Percentiles rank a stretch among this genome's conserved stretches.
Evolutionary conservation across 2,329 filamentous ascomycete genomes (phyloP).

Genomic region (Cladosporium sp.): DNA sequence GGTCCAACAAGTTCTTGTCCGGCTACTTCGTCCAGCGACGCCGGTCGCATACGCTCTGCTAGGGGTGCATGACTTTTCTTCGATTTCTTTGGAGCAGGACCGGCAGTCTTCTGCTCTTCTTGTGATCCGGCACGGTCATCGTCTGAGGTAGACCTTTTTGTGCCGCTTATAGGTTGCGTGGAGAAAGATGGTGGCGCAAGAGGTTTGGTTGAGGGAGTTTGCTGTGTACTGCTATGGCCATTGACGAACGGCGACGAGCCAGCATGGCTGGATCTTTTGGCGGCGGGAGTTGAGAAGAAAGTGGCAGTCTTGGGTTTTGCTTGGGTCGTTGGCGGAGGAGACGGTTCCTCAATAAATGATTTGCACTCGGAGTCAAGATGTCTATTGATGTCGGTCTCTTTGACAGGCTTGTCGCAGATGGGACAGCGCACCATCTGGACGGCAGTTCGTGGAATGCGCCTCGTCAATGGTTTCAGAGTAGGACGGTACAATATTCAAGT

Average conservation of each 20-base stretch:
- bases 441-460: neutral
- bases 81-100: slow-evolving; percentile 56
- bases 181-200: slow-evolving; percentile 19
- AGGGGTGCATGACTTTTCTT: slow-evolving; percentile 72
- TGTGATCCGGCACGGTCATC: slow-evolving; percentile 12
- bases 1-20: slow-evolving; percentile 89
- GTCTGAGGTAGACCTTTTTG: slow-evolving; percentile 26
- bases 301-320: slow-evolving; percentile 39
- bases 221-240: slow-evolving; percentile 18
- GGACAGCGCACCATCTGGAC: slow-evolving; percentile 24
- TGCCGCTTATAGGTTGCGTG: slow-evolving; percentile 16
- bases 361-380: slow-evolving; percentile 85
- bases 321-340: slow-evolving; percentile 29
- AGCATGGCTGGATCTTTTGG: slow-evolving; percentile 33
- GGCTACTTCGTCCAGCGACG: slow-evolving; percentile 75
- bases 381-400: slow-evolving; percentile 72
- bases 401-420: slow-evolving; percentile 37
- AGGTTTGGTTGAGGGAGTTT: slow-evolving; percentile 14
- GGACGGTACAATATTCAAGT: neutral
- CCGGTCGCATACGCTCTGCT: slow-evolving; percentile 89
- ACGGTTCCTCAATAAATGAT: slow-evolving; percentile 57
- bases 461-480: neutral
- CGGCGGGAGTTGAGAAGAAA: slow-evolving; percentile 54
- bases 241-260: slow-evolving; percentile 19
- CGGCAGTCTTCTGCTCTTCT: slow-evolving; percentile 16